Evolutionary conservation across 208 protist genomes (phyloP).

Genomic region (Leishmania arabica): DNA sequence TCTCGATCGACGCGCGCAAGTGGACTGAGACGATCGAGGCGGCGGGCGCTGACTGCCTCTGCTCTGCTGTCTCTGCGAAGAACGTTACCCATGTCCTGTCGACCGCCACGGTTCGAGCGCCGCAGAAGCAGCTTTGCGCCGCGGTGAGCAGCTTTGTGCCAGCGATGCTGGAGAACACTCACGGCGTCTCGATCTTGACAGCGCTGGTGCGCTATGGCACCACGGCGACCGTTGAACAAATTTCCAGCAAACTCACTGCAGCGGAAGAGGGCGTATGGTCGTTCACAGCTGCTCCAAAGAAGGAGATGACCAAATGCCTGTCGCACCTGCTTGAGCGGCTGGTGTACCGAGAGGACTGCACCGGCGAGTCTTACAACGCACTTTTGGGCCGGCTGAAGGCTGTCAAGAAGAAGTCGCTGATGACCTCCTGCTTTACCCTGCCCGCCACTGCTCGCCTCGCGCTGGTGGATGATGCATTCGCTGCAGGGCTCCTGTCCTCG

Average conservation of each 20-base stretch:
- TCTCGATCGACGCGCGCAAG: conserved; percentile 63
- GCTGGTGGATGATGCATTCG: conserved; percentile 46
- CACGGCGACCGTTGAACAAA: conserved; percentile 49
- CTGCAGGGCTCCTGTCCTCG: conserved; percentile 21
- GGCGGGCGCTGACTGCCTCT: conserved; percentile 50
- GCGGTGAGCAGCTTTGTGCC: conserved; percentile 49
- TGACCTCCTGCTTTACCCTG: conserved; percentile 50
- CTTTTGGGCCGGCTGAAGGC: conserved; percentile 45
- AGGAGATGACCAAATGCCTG: conserved; percentile 37
- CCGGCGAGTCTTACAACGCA: conserved; percentile 34
- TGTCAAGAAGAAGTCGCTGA: conserved; percentile 27
- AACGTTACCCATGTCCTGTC: conserved; percentile 82
- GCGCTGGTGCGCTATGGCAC: conserved; percentile 83
- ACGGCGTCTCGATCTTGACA: conserved; percentile 66
- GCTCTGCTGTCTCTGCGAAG: conserved; percentile 52
- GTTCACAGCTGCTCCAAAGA: conserved; percentile 29
- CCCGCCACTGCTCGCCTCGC: conserved; percentile 61
- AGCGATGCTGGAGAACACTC: conserved; percentile 45
- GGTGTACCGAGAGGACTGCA: conserved; percentile 78
- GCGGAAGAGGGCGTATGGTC: conserved; percentile 42
- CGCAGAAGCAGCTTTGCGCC: conserved; percentile 70
- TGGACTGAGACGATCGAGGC: conserved; percentile 66
- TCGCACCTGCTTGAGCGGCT: conserved; percentile 68
- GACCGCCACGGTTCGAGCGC: conserved; percentile 52
- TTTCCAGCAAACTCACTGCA: conserved; percentile 36